Base-by-base conservation (phyloP, 768 basidiomycete genomes). In the Serendipita sp. region DNA sequence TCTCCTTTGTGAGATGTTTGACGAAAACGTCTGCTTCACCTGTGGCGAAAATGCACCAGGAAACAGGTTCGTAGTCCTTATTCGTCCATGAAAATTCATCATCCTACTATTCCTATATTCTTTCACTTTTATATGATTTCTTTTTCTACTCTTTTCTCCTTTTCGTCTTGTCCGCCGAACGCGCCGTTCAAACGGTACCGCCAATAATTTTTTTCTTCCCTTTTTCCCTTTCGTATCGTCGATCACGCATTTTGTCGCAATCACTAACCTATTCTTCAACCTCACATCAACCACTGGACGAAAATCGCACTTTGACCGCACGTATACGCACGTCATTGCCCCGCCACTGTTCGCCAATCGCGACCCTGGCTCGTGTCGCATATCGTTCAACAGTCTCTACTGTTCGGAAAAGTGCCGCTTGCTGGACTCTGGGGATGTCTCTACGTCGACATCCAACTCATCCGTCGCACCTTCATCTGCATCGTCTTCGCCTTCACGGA, bases 11-110 rank as follows among this genome's bases (percentile, higher is more conserved):
- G 48, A n/a, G 65, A 89, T 88, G 87, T 88, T 86, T 73, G 83
- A 87, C 79, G 86, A 64, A 58, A 58, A 88, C 77, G 78, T 84
- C 69, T 89, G 87, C 71, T 78, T 89, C 64, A 75, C 79, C 63
- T 89, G 87, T 71, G 84, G 86, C 63, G 83, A 80, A 73, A 81
- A 81, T 63, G 78, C 87, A 68, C 71, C 73, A 67, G 81, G 80
- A 73, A 81, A 84, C 72, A 80, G 80, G 85, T 86, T 62, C 44
- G 67, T 48, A 16, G n/a, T 65, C 36, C 29, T 44, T 62, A 16
- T 62, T 43, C 18, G 3, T n/a, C 37, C 55, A 60, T 6, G 11
- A 10, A 40, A 23, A 18, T 1, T 16, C 48, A 18, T 16, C 48
- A 52, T 18, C 48, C 6, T 31, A 16, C 48, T 8, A 16, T 16